Base-by-base conservation (phyloP, 768 basidiomycete genomes). In the Leccinum variicolor region DNA sequence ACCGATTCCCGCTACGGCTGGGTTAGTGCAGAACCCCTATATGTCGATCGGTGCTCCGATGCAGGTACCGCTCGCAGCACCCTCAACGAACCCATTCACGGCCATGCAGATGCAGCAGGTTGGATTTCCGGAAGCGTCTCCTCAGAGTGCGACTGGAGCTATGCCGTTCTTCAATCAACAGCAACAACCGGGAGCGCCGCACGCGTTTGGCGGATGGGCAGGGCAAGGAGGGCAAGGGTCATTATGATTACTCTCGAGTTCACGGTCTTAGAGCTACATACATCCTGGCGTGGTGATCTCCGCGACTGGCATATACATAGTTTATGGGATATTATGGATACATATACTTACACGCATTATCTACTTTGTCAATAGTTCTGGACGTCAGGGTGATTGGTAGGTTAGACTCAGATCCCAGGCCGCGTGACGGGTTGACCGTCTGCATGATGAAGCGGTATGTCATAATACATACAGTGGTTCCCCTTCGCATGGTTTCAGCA, bases 131-230 rank as follows among this genome's bases (percentile, higher is more conserved):
- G 55, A 60, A 25, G 65, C 60, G 58, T 68, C 71, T 6, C 70
- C 76, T 13, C 76, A 76, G 41, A 57, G 62, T 13, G 68, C 50
- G 11, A 64, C 65, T 52, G 61, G 56, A 41, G 50, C 59, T 25
- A 55, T 60, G 17, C 36, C 64, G 28, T 59, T 59, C 26, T 26
- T 55, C 33, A 58, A 53, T 57, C 67, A 64, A 25, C 73, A 71
- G 17, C 69, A 62, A n/a, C 72, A 25, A 43, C 58, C 57, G 29
- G 62, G 61, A 33, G 52, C 54, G 25, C 50, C 61, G 21, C 49
- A 50, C 17, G 60, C 54, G 25, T 70, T 57, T 29, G 51, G 52
- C 1, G 56, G 60, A 25, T 72, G 72, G 65, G 41, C 52, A 3
- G 66, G 52, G 45, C 60, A 63, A 19, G 57, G 63, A 3, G 34